phyloP scores from a whole-genome alignment of 345 rosid genomes.

The Excoecaria agallocha region DNA sequence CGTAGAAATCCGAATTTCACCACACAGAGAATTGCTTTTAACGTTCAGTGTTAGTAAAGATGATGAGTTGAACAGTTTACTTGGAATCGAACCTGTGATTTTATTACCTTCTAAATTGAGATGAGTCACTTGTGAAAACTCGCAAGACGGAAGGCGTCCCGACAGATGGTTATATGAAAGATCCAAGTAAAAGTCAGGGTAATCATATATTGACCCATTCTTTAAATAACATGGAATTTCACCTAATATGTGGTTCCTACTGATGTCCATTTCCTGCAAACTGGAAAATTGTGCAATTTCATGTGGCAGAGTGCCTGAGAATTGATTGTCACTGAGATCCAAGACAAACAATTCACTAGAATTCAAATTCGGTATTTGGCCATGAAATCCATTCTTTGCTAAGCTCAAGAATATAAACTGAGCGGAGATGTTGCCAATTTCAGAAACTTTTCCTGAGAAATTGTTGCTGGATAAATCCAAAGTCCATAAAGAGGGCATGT shows the following conservation, averaged over 20 bases:
- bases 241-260: not conserved
- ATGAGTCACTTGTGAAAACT: not conserved
- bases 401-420: too few species aligned
- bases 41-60: not conserved
- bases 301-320: not conserved
- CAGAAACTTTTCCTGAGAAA: not conserved
- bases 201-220: not conserved
- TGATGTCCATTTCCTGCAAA: too few species aligned
- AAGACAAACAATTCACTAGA: too few species aligned
- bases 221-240: not conserved
- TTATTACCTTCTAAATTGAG: not conserved
- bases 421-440: too few species aligned
- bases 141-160: not conserved
- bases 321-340: not conserved
- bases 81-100: not conserved
- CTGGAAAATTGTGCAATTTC: too few species aligned
- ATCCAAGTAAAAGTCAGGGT: not conserved
- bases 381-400: not conserved
- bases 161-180: conserved; percentile 1
- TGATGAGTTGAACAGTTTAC: not conserved
- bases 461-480: not conserved
- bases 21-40: not conserved
- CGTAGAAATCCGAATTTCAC: not conserved
- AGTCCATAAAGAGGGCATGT: not conserved
- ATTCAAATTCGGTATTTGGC: not conserved